Conservation (phyloP, 495 filamentous ascomycete species). For the Penicillium steckii region DNA sequence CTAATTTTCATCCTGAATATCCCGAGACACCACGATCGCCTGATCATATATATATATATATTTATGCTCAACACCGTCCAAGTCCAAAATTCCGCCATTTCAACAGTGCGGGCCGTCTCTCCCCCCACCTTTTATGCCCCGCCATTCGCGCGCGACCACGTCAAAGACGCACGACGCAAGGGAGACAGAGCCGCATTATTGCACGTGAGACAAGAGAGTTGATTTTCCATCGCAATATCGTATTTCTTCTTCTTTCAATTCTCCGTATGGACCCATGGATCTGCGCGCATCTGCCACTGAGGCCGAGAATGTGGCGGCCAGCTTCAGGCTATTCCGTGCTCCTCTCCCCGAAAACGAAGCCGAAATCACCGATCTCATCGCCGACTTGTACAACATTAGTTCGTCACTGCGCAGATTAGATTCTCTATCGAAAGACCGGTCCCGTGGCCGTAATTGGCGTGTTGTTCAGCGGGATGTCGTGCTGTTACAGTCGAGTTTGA, state of each 20-base stretch:
- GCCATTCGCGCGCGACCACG: conserved; percentile 33
- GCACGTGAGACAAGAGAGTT: conserved; percentile 15
- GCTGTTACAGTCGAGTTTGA: conserved; percentile 44
- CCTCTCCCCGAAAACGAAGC: conserved; percentile 51
- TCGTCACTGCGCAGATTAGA: conserved; percentile 48
- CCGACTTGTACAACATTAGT: conserved; percentile 55
- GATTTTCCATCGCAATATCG: neutral
- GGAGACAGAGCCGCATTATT: conserved; percentile 26
- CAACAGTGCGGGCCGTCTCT: conserved; percentile 4
- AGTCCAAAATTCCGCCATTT: neutral
- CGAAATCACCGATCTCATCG: conserved; percentile 55
- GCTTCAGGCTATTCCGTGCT: conserved; percentile 49
- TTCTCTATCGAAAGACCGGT: conserved; percentile 29
- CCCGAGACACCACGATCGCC: too few relatives aligned
- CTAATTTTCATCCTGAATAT: too few relatives aligned
- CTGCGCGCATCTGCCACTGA: conserved; percentile 49
- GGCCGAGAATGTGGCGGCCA: conserved; percentile 53
- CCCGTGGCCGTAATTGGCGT: conserved; percentile 32
- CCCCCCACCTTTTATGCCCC: conserved; percentile 27
- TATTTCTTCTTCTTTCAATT: conserved; percentile 6
- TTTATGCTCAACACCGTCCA: too few relatives aligned
- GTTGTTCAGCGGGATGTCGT: conserved; percentile 44
- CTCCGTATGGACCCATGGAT: conserved; percentile 38
- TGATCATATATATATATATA: too few relatives aligned
- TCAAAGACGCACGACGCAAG: conserved; percentile 21